phyloP scores from a whole-genome alignment of 139 green algal genomes.

The Closterium sp. region DNA sequence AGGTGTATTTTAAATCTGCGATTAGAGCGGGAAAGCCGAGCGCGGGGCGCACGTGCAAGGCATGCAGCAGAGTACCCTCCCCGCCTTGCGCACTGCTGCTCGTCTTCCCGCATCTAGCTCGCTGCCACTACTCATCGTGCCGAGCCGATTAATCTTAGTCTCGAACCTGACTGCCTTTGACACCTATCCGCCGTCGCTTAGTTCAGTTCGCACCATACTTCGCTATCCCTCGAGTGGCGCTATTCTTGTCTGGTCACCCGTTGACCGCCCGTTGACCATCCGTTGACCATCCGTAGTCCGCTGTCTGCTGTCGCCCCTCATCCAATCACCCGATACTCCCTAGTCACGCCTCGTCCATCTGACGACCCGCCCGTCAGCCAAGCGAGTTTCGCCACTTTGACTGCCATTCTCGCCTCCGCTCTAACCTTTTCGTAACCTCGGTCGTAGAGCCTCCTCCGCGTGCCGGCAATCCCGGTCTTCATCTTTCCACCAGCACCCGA shows the following conservation, averaged over 20 bases:
- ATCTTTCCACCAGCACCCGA: not conserved
- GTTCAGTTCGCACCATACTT: too few species aligned
- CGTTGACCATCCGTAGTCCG: too few species aligned
- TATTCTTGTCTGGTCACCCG: too few species aligned
- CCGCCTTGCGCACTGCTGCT: not conserved
- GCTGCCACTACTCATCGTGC: too few species aligned
- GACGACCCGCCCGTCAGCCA: not conserved
- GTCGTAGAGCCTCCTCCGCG: not conserved
- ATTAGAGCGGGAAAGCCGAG: not conserved
- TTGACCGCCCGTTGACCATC: too few species aligned
- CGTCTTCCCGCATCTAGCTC: too few species aligned
- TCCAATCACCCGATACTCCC: not conserved
- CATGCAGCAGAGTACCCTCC: not conserved
- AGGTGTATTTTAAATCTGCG: not conserved
- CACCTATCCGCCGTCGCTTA: too few species aligned
- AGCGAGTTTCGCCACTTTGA: not conserved
- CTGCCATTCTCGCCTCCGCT: not conserved
- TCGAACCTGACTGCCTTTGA: too few species aligned
- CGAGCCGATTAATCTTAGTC: too few species aligned
- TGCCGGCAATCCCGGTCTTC: not conserved
- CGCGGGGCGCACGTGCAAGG: not conserved
- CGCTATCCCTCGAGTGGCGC: too few species aligned
- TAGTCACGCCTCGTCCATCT: not conserved
- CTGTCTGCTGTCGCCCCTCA: not conserved
- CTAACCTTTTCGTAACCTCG: too few species aligned